These are phyloP conservation scores for Gossypium lobatum DNA, from an alignment of 441 rosid genomes.

Conservation along the genomic window DNA sequence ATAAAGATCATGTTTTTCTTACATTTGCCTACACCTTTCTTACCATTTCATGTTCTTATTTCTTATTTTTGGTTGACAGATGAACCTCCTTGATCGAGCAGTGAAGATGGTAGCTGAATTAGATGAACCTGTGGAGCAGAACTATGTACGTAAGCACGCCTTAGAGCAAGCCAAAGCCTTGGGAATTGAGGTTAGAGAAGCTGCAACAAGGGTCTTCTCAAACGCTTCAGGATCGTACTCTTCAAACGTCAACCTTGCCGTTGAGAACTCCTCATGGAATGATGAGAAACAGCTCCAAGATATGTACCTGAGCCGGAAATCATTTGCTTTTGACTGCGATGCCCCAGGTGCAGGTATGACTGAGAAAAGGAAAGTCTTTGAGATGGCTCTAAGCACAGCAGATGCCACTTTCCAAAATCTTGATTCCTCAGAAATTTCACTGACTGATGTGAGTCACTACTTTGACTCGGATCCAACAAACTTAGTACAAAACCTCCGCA, in stretches of 20 bases:
- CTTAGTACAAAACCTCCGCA: slow-evolving; percentile 82
- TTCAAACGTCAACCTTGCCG: slow-evolving; percentile 83
- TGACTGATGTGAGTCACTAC: slow-evolving; percentile 97
- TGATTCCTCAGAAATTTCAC: slow-evolving; percentile 92
- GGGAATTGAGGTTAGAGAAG: slow-evolving; percentile 77
- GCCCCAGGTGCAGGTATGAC: slow-evolving; percentile 96
- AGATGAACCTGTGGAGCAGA: slow-evolving; percentile 82
- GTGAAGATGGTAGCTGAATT: slow-evolving; percentile 97
- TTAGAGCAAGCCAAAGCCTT: slow-evolving; percentile 82
- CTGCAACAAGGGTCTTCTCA: slow-evolving; percentile 87
- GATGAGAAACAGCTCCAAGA: slow-evolving; percentile 99
- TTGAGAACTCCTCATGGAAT: slow-evolving; percentile 97
- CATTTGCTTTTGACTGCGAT: slow-evolving; percentile 88
- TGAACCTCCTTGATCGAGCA: slow-evolving; percentile 96
- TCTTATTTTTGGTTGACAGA: slow-evolving; percentile 37
- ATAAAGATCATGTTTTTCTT: not conserved
- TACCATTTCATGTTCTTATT: not conserved
- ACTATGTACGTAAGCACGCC: slow-evolving; percentile 89
- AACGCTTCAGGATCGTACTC: slow-evolving; percentile 94
- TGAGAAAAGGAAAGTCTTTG: slow-evolving; percentile 87
- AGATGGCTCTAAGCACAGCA: slow-evolving; percentile 92
- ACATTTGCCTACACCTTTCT: not conserved
- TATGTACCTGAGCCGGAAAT: slow-evolving; percentile 94
- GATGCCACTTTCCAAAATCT: slow-evolving; percentile 98
- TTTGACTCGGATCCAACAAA: slow-evolving; percentile 96